A percentile compares a stretch with the other conserved stretches of the same genome.
Evolutionary conservation across 768 basidiomycete genomes (phyloP).

Genomic region (Boletus subcaerulescens): DNA sequence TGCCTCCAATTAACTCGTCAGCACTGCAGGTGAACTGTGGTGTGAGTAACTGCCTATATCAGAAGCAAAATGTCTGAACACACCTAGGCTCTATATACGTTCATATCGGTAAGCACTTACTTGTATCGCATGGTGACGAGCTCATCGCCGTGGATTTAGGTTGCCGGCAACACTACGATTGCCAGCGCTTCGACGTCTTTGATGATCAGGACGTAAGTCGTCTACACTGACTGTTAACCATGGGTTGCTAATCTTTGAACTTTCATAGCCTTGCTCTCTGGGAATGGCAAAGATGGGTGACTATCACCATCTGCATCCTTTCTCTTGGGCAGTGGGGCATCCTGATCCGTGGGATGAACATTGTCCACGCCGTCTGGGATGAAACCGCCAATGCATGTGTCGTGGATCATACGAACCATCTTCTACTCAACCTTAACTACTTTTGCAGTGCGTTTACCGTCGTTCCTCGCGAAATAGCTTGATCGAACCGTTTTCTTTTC

Average conservation of each 20-base stretch:
- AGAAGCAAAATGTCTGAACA: slow-evolving; percentile 1
- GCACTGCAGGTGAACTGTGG: slow-evolving; percentile 52
- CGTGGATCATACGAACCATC: slow-evolving; percentile 51
- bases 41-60: slow-evolving; percentile 34
- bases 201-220: slow-evolving; percentile 61
- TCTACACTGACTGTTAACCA: slow-evolving; percentile 8
- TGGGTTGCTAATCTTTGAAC: slow-evolving; percentile 13
- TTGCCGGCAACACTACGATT: slow-evolving; percentile 27
- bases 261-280: slow-evolving; percentile 61
- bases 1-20: not conserved
- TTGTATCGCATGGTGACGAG: not conserved
- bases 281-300: slow-evolving; percentile 54
- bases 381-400: slow-evolving; percentile 40
- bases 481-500: not conserved
- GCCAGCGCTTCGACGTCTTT: slow-evolving; percentile 47
- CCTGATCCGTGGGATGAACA: slow-evolving; percentile 65
- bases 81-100: slow-evolving; percentile 59
- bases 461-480: not conserved
- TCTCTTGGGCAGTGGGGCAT: slow-evolving; percentile 65
- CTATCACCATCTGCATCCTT: slow-evolving; percentile 49
- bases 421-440: slow-evolving; percentile 60
- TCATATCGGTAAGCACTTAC: slow-evolving; percentile 53
- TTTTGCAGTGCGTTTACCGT: slow-evolving; percentile 58
- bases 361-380: slow-evolving; percentile 58
- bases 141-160: slow-evolving; percentile 11